A percentile compares a stretch with the other conserved stretches of the same genome.
Evolutionary conservation across 1,139 yeast species (phyloP).

Genomic region (Ogataea hybrid): DNA sequence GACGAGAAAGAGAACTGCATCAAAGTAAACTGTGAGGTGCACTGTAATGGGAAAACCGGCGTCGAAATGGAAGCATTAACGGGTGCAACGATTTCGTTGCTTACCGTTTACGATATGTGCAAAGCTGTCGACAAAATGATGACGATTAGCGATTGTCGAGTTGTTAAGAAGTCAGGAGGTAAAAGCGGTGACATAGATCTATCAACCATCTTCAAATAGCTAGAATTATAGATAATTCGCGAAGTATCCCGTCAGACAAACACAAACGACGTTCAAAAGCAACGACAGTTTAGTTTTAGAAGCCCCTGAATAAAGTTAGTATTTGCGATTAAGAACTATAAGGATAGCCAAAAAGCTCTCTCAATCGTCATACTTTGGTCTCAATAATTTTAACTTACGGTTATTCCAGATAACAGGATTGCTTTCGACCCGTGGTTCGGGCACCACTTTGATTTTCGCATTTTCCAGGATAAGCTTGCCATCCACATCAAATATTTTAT

Average conservation of each 20-base stretch:
- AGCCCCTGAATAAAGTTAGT: constrained; percentile 10
- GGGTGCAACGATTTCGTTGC: constrained; percentile 41
- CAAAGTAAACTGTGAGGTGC: constrained; percentile 35
- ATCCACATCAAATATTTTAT: constrained; percentile 37
- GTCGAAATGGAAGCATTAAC: constrained; percentile 54
- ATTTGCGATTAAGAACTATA: constrained; percentile 1
- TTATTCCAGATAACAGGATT: constrained; percentile 18
- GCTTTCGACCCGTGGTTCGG: constrained; percentile 20
- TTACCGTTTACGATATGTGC: constrained; percentile 54
- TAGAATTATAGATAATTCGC: constrained; percentile 6
- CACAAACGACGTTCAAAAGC: constrained; percentile 10
- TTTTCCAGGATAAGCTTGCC: constrained; percentile 32
- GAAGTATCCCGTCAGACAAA: constrained; percentile 13
- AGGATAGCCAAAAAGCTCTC: constrained; percentile 8
- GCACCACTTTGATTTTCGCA: constrained; percentile 19
- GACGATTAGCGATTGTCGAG: constrained; percentile 38
- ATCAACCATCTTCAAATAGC: not conserved
- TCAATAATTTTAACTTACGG: constrained; percentile 16
- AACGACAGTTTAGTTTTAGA: constrained; percentile 9
- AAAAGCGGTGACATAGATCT: constrained; percentile 31
- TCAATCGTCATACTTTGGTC: constrained; percentile 7
- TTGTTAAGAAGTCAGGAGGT: constrained; percentile 43
- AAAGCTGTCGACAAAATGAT: constrained; percentile 50
- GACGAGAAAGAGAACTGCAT: constrained; percentile 31
- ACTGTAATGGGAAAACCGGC: constrained; percentile 48